Conservation (phyloP, 805 yeast species). For the Lachancea meyersii region DNA sequence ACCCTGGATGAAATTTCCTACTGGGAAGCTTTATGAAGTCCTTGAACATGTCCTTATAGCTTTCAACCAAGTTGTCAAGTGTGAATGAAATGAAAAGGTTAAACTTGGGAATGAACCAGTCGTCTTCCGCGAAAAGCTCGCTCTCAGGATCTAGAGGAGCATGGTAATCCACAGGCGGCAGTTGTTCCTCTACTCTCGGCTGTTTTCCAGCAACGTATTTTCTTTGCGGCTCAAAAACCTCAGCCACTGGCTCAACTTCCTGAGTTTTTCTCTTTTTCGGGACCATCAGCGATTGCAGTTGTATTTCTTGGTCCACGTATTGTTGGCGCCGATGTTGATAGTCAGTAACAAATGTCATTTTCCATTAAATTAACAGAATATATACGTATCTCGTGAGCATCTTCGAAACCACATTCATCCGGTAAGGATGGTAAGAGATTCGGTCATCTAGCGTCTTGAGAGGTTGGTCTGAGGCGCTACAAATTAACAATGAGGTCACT, state of each 20-base stretch:
- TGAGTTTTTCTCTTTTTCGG: constrained; percentile 20
- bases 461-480: not conserved
- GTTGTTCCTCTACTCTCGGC: constrained; percentile 22
- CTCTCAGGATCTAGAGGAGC: constrained; percentile 28
- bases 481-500: constrained; percentile 19
- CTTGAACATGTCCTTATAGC: constrained; percentile 30
- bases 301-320: not conserved
- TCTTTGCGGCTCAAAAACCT: constrained; percentile 8
- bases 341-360: no score
- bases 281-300: constrained; percentile 12
- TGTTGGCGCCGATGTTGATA: not conserved
- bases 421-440: not conserved
- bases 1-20: constrained; percentile 71
- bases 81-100: constrained; percentile 28
- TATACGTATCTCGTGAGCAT: constrained; percentile 1
- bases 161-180: constrained; percentile 22
- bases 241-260: constrained; percentile 11
- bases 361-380: not conserved
- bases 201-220: constrained; percentile 31
- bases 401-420: not conserved
- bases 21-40: constrained; percentile 70
- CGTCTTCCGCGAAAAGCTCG: constrained; percentile 25
- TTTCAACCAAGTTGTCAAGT: constrained; percentile 25
- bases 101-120: constrained; percentile 32
- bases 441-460: not conserved